Base-by-base conservation (phyloP, 805 yeast species). In the Spathaspora girioi region DNA sequence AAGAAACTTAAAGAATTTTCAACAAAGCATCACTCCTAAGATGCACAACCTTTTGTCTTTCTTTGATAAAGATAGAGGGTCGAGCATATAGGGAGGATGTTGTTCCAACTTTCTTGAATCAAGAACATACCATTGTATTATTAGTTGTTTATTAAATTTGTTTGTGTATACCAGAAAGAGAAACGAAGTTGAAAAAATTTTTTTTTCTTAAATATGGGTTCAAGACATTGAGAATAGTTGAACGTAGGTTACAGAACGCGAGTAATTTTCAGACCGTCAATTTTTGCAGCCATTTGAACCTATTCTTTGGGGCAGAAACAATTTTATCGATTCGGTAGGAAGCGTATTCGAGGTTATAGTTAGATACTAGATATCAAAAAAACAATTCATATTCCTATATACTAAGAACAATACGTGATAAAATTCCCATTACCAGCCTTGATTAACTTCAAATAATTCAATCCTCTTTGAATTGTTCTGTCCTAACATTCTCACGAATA, bases 381-480 rank as follows among this genome's bases (percentile, higher is more conserved):
- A 23, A 23, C 26, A 23, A 23, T 31, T 31, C 35, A 31, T 31
- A 31, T 31, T 31, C 26, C 26, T 23, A 23, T 23, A 23, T 23
- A 23, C 26, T 23, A 23, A 23, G 26, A 23, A 23, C 6, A 23
- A 23, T n/a, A n/a, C 26, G 6, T 4, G 26, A 23, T 23, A 23
- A 23, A 23, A 23, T 23, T 23, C 26, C 26, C 3, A 23, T 23
- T 23, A 23, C 35, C 15, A 44, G 9, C 19, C 38, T 44, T 19
- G 14, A 23, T 11, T 17, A 5, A 44, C 51, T 63, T 89, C 96
- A 61, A 75, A 84, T 59, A 83, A 83, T 54, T 86, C 92, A 17
- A 87, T 78, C 43, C 87, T 75, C 46, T 76, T 70, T 14, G 74
- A 63, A 17, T 59, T 52, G 1, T 59, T 54, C 27, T 64, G 53